phyloP scores from a whole-genome alignment of 1,284 basidiomycete species.

The Cystobasidium sp. region DNA sequence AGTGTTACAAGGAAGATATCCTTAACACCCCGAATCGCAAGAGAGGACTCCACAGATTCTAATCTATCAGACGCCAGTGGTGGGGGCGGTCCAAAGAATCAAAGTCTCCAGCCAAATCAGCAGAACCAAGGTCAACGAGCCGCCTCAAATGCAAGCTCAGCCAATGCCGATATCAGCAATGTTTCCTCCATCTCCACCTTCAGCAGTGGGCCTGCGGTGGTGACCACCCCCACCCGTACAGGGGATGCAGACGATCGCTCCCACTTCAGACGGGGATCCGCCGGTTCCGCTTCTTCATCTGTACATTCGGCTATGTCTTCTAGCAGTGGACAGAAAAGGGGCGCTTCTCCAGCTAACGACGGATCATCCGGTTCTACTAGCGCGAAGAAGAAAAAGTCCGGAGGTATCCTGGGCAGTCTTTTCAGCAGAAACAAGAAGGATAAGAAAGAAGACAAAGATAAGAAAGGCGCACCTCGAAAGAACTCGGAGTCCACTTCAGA shows the following conservation, averaged over 20 bases:
- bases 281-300: slow-evolving; percentile 33
- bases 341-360: slow-evolving; percentile 23
- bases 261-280: slow-evolving; percentile 38
- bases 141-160: slow-evolving; percentile 5
- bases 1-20: slow-evolving; percentile 74
- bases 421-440: slow-evolving; percentile 75
- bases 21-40: slow-evolving; percentile 74
- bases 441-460: slow-evolving; percentile 70
- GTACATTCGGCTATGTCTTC: slow-evolving; percentile 14
- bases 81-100: neutral
- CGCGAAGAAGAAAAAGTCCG: slow-evolving; percentile 66
- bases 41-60: slow-evolving; percentile 49
- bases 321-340: slow-evolving; percentile 33
- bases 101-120: neutral
- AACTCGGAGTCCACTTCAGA: slow-evolving; percentile 33
- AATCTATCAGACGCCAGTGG: slow-evolving; percentile 26
- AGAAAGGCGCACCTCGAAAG: slow-evolving; percentile 52
- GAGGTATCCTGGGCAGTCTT: slow-evolving; percentile 71
- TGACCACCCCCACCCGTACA: neutral
- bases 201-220: slow-evolving; percentile 3
- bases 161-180: slow-evolving; percentile 20
- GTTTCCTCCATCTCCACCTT: slow-evolving; percentile 16
- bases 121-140: neutral
- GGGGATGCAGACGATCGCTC: slow-evolving; percentile 8
- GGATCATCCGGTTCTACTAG: neutral